Percentiles rank a stretch among this genome's conserved stretches.
These are phyloP conservation scores for Penicillium soppii DNA, from an alignment of 495 filamentous ascomycete species.

Conservation along the genomic window DNA sequence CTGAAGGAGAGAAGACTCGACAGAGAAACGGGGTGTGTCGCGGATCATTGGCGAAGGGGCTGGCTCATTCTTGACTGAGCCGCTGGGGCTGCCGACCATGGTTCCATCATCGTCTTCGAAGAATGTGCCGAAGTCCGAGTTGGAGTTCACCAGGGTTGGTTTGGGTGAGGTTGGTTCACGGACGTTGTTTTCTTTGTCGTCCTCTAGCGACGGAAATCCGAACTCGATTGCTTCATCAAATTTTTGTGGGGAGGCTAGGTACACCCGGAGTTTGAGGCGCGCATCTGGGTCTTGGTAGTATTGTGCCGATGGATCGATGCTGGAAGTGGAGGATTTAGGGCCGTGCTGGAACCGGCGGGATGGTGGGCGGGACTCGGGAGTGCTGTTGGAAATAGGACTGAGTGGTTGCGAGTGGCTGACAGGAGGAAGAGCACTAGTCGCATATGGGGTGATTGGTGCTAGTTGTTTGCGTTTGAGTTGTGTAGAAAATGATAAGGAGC, in stretches of 20 bases:
- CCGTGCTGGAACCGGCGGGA: conserved; percentile 25
- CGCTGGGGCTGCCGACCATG: conserved; percentile 24
- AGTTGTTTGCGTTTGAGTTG: conserved; percentile 14
- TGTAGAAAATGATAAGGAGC: conserved; percentile 45
- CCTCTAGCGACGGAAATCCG: conserved; percentile 71
- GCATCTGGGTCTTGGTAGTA: conserved; percentile 93
- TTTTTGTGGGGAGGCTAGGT: conserved; percentile 86
- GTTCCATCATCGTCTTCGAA: conserved; percentile 45
- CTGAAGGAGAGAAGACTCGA: conserved; percentile 17
- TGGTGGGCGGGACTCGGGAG: conserved; percentile 37
- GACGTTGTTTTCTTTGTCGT: conserved; percentile 35
- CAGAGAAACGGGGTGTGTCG: conserved; percentile 15
- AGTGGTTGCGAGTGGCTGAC: conserved; percentile 18
- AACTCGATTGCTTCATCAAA: conserved; percentile 95
- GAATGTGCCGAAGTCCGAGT: conserved; percentile 38
- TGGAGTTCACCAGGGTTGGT: not conserved
- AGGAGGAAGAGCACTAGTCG: conserved; percentile 19
- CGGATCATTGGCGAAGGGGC: not conserved
- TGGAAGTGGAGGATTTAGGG: conserved; percentile 46
- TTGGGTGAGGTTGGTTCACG: conserved; percentile 15
- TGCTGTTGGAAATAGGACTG: conserved; percentile 23
- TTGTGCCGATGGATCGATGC: conserved; percentile 70
- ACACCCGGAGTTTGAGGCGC: conserved; percentile 81
- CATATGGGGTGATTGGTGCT: conserved; percentile 12
- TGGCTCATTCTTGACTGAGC: conserved; percentile 16